These are phyloP conservation scores for Erucastrum elatum DNA, from an alignment of 345 rosid genomes.

Conservation along the genomic window DNA sequence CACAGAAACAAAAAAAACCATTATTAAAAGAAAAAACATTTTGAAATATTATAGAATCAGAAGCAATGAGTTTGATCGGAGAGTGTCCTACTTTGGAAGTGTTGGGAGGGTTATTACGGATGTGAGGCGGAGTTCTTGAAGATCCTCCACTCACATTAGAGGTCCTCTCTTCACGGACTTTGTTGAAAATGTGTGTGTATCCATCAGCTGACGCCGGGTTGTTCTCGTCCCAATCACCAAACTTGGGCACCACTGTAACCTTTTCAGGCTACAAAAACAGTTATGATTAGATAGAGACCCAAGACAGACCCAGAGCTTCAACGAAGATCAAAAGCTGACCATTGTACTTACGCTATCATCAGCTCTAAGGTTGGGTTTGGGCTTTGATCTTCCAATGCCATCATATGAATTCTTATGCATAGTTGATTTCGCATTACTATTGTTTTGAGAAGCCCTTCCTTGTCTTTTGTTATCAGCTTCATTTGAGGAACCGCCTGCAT, in stretches of 20 bases:
- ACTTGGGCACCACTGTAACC: conserved; percentile 83
- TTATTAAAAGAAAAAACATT: neutral
- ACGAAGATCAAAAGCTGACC: neutral
- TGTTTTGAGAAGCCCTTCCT: conserved; percentile 60
- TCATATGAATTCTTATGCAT: conserved; percentile 58
- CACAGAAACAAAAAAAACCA: neutral
- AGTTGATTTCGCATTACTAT: conserved; percentile 62
- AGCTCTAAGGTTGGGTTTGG: conserved; percentile 49
- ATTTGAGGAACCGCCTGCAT: conserved; percentile 38
- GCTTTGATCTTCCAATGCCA: conserved; percentile 54
- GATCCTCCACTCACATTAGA: conserved; percentile 51
- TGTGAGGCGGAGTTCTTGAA: conserved; percentile 45
- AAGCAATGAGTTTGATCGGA: neutral
- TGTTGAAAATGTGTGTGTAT: conserved; percentile 82
- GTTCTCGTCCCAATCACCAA: conserved; percentile 90
- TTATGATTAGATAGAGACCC: neutral
- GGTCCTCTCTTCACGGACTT: conserved; percentile 78
- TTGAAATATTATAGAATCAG: neutral
- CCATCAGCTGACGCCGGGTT: conserved; percentile 85
- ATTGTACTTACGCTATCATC: conserved; percentile 65
- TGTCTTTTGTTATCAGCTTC: conserved; percentile 47
- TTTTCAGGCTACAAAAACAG: conserved; percentile 52
- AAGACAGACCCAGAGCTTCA: neutral
- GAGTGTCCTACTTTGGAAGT: conserved; percentile 51
- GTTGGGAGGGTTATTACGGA: conserved; percentile 30